phyloP scores from a whole-genome alignment of 2,329 filamentous ascomycete species.

The Aspergillus sp. region DNA sequence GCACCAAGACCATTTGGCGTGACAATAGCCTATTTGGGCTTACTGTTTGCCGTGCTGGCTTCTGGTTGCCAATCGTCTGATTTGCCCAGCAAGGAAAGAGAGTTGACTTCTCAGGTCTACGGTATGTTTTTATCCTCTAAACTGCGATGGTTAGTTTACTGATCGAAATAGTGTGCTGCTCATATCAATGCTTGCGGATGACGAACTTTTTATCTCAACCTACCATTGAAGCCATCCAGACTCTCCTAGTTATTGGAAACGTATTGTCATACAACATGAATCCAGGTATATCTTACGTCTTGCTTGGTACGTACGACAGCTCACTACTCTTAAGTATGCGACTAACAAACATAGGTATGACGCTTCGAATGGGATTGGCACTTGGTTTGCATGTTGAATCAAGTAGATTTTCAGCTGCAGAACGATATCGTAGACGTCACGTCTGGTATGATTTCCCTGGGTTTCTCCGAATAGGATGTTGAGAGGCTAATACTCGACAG shows the following conservation, averaged over 20 bases:
- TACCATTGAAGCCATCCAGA: conserved; percentile 58
- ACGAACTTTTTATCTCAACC: conserved; percentile 61
- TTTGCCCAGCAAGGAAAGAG: conserved; percentile 54
- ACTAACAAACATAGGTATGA: conserved; percentile 42
- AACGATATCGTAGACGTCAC: conserved; percentile 41
- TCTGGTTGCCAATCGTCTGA: conserved; percentile 59
- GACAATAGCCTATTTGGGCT: conserved; percentile 53
- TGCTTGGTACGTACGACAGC: conserved; percentile 39
- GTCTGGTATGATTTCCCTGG: conserved; percentile 32
- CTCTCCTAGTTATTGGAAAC: conserved; percentile 58
- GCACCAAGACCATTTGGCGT: conserved; percentile 55
- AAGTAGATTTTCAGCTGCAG: conserved; percentile 47
- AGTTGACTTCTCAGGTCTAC: conserved; percentile 61
- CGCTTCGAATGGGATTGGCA: conserved; percentile 56
- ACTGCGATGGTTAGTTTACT: conserved; percentile 20
- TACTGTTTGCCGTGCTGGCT: conserved; percentile 59
- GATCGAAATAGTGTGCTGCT: conserved; percentile 51
- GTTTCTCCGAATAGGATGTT: not conserved
- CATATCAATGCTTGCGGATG: conserved; percentile 60
- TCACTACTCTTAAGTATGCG: not conserved
- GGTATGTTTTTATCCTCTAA: conserved; percentile 33
- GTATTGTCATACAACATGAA: conserved; percentile 62
- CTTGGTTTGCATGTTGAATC: conserved; percentile 57
- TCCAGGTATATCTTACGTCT: conserved; percentile 58
- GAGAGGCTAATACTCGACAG: conserved; percentile 18